phyloP scores from a whole-genome alignment of 495 filamentous ascomycete species.

The Copromyces sp. region DNA sequence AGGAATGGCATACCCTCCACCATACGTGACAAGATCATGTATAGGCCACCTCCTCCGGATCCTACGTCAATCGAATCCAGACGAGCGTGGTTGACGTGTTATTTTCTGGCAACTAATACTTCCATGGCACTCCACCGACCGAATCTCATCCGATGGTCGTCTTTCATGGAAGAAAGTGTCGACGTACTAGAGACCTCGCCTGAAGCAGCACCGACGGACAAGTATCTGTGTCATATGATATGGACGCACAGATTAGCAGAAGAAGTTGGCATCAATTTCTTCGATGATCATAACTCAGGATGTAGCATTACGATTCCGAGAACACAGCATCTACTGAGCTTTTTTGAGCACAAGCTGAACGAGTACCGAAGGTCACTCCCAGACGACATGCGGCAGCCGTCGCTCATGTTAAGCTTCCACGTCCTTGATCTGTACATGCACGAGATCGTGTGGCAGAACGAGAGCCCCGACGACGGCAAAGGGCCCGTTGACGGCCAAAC shows the following conservation, averaged over 20 bases:
- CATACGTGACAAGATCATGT: conserved; percentile 40
- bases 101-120: conserved; percentile 62
- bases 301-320: conserved; percentile 64
- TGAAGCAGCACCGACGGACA: conserved; percentile 63
- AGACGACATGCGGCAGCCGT: conserved; percentile 33
- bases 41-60: conserved; percentile 42
- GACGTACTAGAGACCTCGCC: conserved; percentile 61
- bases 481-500: conserved; percentile 17
- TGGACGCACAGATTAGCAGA: conserved; percentile 73
- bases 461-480: conserved; percentile 53
- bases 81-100: conserved; percentile 72
- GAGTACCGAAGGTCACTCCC: conserved; percentile 52
- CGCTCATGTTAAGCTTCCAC: conserved; percentile 49
- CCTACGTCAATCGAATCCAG: conserved; percentile 60
- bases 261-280: conserved; percentile 64
- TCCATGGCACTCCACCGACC: conserved; percentile 73
- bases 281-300: conserved; percentile 58
- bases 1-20: conserved; percentile 27
- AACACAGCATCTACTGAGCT: conserved; percentile 61
- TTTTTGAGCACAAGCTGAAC: conserved; percentile 66
- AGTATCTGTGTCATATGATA: conserved; percentile 61
- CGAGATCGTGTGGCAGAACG: conserved; percentile 71
- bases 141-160: conserved; percentile 69
- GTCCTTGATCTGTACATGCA: conserved; percentile 73
- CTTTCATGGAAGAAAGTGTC: conserved; percentile 79